These are phyloP conservation scores for Aspergillus fumigatus DNA, from an alignment of 2,329 filamentous ascomycete genomes.

Conservation along the genomic window DNA sequence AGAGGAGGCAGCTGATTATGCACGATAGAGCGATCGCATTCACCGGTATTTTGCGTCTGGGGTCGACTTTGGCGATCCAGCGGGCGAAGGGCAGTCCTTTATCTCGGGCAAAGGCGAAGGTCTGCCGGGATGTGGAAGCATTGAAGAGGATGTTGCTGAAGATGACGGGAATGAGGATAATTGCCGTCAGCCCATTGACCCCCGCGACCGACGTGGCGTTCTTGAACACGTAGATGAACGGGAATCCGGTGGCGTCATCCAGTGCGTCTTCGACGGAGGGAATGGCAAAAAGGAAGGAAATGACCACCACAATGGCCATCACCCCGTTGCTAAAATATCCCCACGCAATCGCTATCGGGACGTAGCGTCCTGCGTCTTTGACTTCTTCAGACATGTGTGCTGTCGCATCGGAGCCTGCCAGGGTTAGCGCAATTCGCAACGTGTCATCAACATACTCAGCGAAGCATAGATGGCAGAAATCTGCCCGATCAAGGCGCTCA, in stretches of 20 bases:
- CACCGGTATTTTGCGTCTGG: constrained; percentile 38
- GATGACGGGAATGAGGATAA: constrained; percentile 39
- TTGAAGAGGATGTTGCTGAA: constrained; percentile 38
- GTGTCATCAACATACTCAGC: constrained; percentile 15
- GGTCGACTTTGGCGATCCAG: constrained; percentile 37
- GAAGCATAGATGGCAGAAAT: constrained; percentile 29
- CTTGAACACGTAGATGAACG: constrained; percentile 47
- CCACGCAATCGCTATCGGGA: constrained; percentile 45
- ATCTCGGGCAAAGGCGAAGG: constrained; percentile 43
- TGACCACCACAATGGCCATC: constrained; percentile 41
- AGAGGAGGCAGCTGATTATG: constrained; percentile 34
- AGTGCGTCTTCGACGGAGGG: constrained; percentile 33
- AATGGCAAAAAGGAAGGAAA: constrained; percentile 41
- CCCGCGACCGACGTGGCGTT: constrained; percentile 20
- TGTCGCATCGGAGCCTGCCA: constrained; percentile 26
- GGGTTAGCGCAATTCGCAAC: background rate
- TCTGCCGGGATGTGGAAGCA: constrained; percentile 38
- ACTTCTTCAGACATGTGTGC: constrained; percentile 47
- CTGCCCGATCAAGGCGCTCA: constrained; percentile 36
- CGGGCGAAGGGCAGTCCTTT: constrained; percentile 38
- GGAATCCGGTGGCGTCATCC: constrained; percentile 39
- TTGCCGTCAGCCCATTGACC: constrained; percentile 32
- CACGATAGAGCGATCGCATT: constrained; percentile 35
- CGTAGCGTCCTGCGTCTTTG: constrained; percentile 41
- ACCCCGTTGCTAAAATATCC: constrained; percentile 43